phyloP scores from a whole-genome alignment of 225 moss, liverwort and hornwort genomes.

The Straminergon stramineum region DNA sequence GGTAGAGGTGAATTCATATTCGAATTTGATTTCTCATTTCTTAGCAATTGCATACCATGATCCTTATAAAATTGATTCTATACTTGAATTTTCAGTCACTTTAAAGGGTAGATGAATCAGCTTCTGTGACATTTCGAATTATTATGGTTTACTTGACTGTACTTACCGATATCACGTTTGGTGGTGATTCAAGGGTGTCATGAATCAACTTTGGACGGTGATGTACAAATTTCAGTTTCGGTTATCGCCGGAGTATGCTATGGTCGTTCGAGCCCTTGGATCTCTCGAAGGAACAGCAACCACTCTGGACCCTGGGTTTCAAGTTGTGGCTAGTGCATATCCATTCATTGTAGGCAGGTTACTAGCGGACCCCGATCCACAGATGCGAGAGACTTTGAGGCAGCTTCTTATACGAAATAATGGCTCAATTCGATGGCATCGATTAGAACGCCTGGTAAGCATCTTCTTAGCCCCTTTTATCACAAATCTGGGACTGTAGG shows the following conservation, averaged over 20 bases:
- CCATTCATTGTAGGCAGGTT: constrained; percentile 82
- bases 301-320: constrained; percentile 66
- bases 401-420: constrained; percentile 68
- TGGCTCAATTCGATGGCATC: constrained; percentile 84
- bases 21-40: neutral
- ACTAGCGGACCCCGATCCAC: constrained; percentile 80
- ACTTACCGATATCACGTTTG: neutral
- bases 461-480: neutral
- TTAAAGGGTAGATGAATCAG: neutral
- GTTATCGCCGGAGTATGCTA: constrained; percentile 69
- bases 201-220: constrained; percentile 76
- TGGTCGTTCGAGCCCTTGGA: constrained; percentile 89
- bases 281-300: constrained; percentile 88
- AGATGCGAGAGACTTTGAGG: constrained; percentile 75
- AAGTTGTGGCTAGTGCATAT: constrained; percentile 80
- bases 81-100: neutral
- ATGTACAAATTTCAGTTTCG: constrained; percentile 84
- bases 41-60: neutral
- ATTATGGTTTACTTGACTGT: neutral
- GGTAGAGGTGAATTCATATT: neutral
- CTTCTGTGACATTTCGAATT: neutral
- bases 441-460: constrained; percentile 66
- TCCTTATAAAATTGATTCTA: neutral
- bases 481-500: neutral
- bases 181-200: constrained; percentile 46